Conservation (phyloP, 2,329 filamentous ascomycete species). For the Cercospora sp. region DNA sequence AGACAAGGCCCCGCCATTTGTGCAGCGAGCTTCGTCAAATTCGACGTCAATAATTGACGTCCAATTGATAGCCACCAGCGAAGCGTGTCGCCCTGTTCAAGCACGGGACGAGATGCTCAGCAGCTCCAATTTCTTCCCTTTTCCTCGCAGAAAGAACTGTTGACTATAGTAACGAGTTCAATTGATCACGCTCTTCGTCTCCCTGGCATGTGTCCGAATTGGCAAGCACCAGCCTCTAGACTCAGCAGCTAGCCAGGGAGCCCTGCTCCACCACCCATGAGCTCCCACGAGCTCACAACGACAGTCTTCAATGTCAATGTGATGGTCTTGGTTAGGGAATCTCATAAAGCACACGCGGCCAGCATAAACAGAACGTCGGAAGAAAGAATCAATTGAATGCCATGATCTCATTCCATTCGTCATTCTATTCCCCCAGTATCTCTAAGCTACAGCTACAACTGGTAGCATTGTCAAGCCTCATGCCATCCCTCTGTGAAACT, state of each 20-base stretch:
- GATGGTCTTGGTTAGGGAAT: too few species aligned
- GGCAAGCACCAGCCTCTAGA: background rate
- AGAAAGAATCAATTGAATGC: background rate
- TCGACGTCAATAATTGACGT: background rate
- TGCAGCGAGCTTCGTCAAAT: background rate
- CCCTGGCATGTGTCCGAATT: too few species aligned
- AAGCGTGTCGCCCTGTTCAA: too few species aligned
- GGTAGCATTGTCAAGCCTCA: background rate
- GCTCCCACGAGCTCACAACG: background rate
- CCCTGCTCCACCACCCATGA: background rate
- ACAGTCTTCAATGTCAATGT: background rate
- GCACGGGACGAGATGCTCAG: too few species aligned
- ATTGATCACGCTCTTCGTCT: too few species aligned
- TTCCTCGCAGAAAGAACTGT: too few species aligned
- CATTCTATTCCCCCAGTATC: background rate
- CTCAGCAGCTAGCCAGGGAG: background rate
- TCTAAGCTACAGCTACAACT: constrained; percentile 4
- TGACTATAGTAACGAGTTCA: too few species aligned
- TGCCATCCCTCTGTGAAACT: background rate
- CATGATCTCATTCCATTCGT: background rate
- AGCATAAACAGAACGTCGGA: background rate
- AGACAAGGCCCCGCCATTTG: background rate
- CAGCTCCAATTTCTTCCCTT: background rate
- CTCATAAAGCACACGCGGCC: background rate
- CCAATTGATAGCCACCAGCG: too few species aligned